Evolutionary conservation across 169 alveolate species (phyloP), one percentile per base, ranked within the genome.

Genomic region (Cytauxzoon felis): DNA sequence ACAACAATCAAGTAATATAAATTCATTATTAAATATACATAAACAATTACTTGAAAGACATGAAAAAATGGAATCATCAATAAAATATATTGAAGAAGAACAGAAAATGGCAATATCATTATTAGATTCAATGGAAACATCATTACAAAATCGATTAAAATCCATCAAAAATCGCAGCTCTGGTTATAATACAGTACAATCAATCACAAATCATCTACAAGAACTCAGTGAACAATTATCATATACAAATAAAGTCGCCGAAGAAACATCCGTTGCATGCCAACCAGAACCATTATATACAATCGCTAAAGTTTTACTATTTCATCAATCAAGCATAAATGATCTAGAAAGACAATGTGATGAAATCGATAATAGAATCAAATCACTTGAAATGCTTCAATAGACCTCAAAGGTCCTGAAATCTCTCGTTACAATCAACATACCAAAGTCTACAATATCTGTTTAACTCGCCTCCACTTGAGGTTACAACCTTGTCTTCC

Each of bases 261-360:
- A 75, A n/a, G 48, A 62, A 23, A 58, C 71, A 13, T 78, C 79
- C 0, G 47, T 43, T 13, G 73, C 40, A 9, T 75, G 80, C 56
- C 85, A 75, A 52, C 85, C 85, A 47, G 85, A 75, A 54, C 85
- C 85, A 24, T 42, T 75, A 1, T 62, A 49, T 66, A 75, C 78
- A 2, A 69, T 75, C 9, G 85, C 85, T 19, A 75, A 75, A 57
- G 80, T 75, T 40, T 66, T 75, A 6, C 47, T 80, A 18, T 75
- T 64, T 73, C 85, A 75, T 48, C 72, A 75, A 27, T 70, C 65
- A 30, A 75, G 80, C 45, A 38, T 75, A 11, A 43, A 48, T 11
- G 68, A 64, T 50, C 63, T 75, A 43, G 80, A 75, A 45, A 36
- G 30, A 33, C 85, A 75, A 67, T 64, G 73, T 24, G n/a, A 33